Percentiles rank a stretch among this genome's conserved stretches.
These are phyloP conservation scores for Aspergillus alliaceus DNA, from an alignment of 2,329 filamentous ascomycete genomes.

Conservation along the genomic window DNA sequence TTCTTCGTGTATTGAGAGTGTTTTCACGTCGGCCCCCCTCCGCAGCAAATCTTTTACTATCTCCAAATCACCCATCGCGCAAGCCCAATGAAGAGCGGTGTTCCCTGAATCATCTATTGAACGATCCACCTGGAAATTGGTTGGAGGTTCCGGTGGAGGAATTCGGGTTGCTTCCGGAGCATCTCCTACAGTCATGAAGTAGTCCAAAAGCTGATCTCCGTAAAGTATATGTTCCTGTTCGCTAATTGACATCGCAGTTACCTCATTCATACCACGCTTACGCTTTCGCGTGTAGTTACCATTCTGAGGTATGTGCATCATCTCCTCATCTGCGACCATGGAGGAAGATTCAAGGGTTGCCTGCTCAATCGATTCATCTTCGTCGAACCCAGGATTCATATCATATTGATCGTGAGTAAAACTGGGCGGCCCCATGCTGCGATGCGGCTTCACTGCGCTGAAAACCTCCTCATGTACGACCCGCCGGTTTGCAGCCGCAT, in stretches of 20 bases:
- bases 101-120: slow-evolving; percentile 92
- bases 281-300: slow-evolving; percentile 64
- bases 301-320: slow-evolving; percentile 68
- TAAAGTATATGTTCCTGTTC: slow-evolving; percentile 89
- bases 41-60: slow-evolving; percentile 84
- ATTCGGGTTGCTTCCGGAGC: slow-evolving; percentile 62
- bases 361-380: slow-evolving; percentile 81
- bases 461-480: slow-evolving; percentile 37
- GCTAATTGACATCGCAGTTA: slow-evolving; percentile 54
- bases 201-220: slow-evolving; percentile 90
- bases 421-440: slow-evolving; percentile 36
- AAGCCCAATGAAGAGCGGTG: slow-evolving; percentile 94
- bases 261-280: slow-evolving; percentile 70
- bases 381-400: slow-evolving; percentile 63
- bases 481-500: slow-evolving; percentile 63
- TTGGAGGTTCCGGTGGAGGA: slow-evolving; percentile 72
- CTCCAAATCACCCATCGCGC: slow-evolving; percentile 92
- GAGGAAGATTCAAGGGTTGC: slow-evolving; percentile 80
- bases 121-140: slow-evolving; percentile 84
- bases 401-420: slow-evolving; percentile 65
- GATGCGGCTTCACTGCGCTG: slow-evolving; percentile 30
- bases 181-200: slow-evolving; percentile 86
- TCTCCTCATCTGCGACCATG: slow-evolving; percentile 80
- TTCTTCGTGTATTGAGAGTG: slow-evolving; percentile 70
- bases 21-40: slow-evolving; percentile 72